phyloP scores from a whole-genome alignment of 2,329 filamentous ascomycete species.

The Phyllosticta citribraziliensis region DNA sequence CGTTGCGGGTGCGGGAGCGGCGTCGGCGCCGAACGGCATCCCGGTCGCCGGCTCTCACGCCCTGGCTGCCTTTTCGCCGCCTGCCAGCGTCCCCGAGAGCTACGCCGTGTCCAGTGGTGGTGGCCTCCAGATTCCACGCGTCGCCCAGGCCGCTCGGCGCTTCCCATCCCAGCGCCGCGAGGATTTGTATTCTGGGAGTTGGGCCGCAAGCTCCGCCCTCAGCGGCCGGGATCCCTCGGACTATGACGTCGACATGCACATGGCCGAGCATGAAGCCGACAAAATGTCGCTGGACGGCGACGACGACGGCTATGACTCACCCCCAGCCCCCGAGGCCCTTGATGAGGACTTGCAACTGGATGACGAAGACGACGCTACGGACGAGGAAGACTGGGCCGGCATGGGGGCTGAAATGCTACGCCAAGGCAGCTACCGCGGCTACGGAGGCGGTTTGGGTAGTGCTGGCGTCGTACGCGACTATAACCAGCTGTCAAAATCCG shows the following conservation, averaged over 20 bases:
- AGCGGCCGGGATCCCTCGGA: slow-evolving; percentile 62
- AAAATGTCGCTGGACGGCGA: slow-evolving; percentile 87
- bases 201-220: slow-evolving; percentile 59
- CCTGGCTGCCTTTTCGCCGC: slow-evolving; percentile 31
- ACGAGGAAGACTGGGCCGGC: slow-evolving; percentile 92
- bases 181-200: slow-evolving; percentile 45
- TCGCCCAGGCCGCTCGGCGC: slow-evolving; percentile 6
- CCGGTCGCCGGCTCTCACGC: slow-evolving; percentile 14
- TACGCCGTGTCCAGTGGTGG: slow-evolving; percentile 30
- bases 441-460: slow-evolving; percentile 13
- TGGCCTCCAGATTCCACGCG: slow-evolving; percentile 39
- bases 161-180: slow-evolving; percentile 11
- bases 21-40: background rate
- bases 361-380: slow-evolving; percentile 59
- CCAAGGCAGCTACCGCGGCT: slow-evolving; percentile 40
- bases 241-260: slow-evolving; percentile 41
- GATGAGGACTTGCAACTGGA: slow-evolving; percentile 59
- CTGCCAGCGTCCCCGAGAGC: slow-evolving; percentile 40
- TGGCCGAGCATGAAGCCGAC: slow-evolving; percentile 79
- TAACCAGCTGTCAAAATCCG: slow-evolving; percentile 1
- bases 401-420: slow-evolving; percentile 80
- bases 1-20: slow-evolving; percentile 6
- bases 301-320: slow-evolving; percentile 33
- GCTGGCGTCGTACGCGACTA: slow-evolving; percentile 7
- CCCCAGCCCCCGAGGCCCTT: slow-evolving; percentile 51